These are phyloP conservation scores for Lichtheimia hyalospora DNA, from an alignment of 371 early-diverging fungal genomes.

Conservation along the genomic window DNA sequence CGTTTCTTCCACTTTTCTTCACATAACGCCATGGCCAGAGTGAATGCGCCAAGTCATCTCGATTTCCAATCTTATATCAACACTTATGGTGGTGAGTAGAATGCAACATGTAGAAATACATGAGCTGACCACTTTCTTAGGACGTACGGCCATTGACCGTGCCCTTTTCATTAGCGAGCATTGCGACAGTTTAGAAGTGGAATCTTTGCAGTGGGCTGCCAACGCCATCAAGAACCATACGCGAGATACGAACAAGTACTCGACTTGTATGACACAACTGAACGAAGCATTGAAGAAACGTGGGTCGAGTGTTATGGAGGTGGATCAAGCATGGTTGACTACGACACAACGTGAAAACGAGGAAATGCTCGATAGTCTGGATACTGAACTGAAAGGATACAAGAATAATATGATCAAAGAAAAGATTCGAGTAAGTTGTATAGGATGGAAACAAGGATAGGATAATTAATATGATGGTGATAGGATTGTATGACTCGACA, in stretches of 20 bases:
- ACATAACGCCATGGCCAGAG: not conserved
- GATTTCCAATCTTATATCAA: conserved; percentile 73
- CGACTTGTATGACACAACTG: conserved; percentile 41
- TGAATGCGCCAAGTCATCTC: conserved; percentile 29
- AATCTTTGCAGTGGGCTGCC: conserved; percentile 67
- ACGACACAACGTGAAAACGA: conserved; percentile 47
- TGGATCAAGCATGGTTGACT: conserved; percentile 66
- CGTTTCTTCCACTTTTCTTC: too few relatives aligned
- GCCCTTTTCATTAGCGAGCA: conserved; percentile 75
- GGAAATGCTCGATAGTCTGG: conserved; percentile 59
- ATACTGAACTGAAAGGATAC: conserved; percentile 72
- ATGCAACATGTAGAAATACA: not conserved
- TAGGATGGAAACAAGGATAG: not conserved
- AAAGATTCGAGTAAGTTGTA: conserved; percentile 68
- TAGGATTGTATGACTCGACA: conserved; percentile 22
- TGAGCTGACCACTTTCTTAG: conserved; percentile 24
- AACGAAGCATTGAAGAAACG: conserved; percentile 51
- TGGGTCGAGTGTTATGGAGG: conserved; percentile 22
- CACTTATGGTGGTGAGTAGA: conserved; percentile 60
- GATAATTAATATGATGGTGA: not conserved
- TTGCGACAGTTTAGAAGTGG: conserved; percentile 68
- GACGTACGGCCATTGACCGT: conserved; percentile 69
- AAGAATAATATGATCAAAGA: conserved; percentile 77
- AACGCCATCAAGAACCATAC: conserved; percentile 54
- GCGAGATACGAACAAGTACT: conserved; percentile 55